These are phyloP conservation scores for Blastobotrys mokoenaii DNA, from an alignment of 805 yeast genomes.

Conservation along the genomic window DNA sequence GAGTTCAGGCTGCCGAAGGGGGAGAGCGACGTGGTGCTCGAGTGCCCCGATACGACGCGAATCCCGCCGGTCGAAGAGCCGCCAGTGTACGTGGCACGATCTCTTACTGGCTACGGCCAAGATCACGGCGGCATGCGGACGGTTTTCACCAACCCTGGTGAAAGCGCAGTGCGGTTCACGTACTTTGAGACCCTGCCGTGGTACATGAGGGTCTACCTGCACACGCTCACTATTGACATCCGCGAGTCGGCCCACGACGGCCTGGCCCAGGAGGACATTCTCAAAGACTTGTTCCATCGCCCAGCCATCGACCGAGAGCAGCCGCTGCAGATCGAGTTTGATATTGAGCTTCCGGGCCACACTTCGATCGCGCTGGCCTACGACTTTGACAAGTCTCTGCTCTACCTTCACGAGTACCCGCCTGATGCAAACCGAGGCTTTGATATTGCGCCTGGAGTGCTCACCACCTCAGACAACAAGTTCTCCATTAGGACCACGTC, in stretches of 20 bases:
- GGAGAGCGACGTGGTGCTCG: constrained; percentile 32
- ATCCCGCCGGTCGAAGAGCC: constrained; percentile 38
- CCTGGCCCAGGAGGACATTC: constrained; percentile 24
- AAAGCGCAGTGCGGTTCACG: constrained; percentile 40
- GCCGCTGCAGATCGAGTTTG: constrained; percentile 76
- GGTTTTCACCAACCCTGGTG: constrained; percentile 60
- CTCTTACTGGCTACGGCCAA: constrained; percentile 86
- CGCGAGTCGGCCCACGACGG: constrained; percentile 14
- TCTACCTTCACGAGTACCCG: constrained; percentile 88
- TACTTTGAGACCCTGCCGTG: constrained; percentile 86
- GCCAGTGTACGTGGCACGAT: constrained; percentile 69
- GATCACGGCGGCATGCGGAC: constrained; percentile 85
- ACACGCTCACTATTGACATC: constrained; percentile 43
- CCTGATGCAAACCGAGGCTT: constrained; percentile 99
- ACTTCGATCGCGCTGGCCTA: constrained; percentile 56
- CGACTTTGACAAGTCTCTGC: constrained; percentile 78
- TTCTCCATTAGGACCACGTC: constrained; percentile 63
- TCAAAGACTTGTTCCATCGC: constrained; percentile 50
- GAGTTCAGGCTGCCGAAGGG: constrained; percentile 2
- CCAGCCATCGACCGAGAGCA: constrained; percentile 76
- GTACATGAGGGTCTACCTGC: constrained; percentile 79
- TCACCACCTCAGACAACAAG: constrained; percentile 36
- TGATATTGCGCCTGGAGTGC: constrained; percentile 84
- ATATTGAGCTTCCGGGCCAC: constrained; percentile 53
- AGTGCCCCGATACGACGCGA: constrained; percentile 19